Base-by-base conservation (phyloP, 768 basidiomycete genomes). In the Cyclocybe aegerita region DNA sequence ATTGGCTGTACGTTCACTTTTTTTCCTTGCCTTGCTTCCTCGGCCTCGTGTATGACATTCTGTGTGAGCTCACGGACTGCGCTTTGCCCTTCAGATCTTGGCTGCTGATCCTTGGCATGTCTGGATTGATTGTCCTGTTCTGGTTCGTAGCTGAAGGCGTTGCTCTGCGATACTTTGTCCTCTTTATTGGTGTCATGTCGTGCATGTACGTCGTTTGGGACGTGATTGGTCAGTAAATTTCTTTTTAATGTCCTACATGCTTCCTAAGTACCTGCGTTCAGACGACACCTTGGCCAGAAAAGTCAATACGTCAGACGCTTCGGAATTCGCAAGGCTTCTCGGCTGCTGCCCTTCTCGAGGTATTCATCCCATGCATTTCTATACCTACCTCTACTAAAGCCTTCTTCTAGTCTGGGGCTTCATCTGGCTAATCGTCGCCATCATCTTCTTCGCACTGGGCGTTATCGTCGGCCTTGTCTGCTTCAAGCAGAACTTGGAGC, bases 171-270 rank as follows among this genome's bases (percentile, higher is more conserved):
- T 96, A 80, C 60, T 71, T 93, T 38, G 90, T 93, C 9, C 65
- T 93, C 17, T 93, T 93, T 64, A 81, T 93, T 32, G 91, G 91
- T 12, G 79, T 80, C 49, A 93, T 93, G 91, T 90, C 87, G 7
- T 90, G 88, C 66, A 72, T 93, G 72, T 93, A 93, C 58, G 86
- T 83, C 44, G 75, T 92, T 1, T 95, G 90, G 88, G 93, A 96
- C 58, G 86, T 96, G 43, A 76, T 92, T 32, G 88, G 90, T 84
- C 47, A 50, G 77, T 67, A 23, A 37, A 30, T 17, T 9, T 33
- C 12, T 36, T 41, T 43, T 7, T 32, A 3, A 9, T 48, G 9
- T 16, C 32, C 43, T 43, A 38, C n/a, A 30, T 16, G 36, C 11
- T 15, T 37, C 3, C 23, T 43, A 7, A 39, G 36, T 34, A 31